Evolutionary conservation across 2,329 filamentous ascomycete species (phyloP).

Genomic region (Trichophyton mentagrophytes): DNA sequence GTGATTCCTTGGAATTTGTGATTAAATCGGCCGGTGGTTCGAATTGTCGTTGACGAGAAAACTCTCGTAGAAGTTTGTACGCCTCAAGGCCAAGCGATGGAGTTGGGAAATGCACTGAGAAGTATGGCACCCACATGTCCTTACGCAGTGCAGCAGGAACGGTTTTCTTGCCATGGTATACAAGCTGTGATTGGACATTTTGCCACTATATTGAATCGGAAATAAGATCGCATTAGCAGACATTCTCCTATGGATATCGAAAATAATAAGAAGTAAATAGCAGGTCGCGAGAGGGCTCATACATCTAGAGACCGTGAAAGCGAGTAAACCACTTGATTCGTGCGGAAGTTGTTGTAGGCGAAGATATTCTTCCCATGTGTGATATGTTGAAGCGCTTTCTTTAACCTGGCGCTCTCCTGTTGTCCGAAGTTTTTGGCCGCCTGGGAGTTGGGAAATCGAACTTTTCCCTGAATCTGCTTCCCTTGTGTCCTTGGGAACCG

Average conservation of each 20-base stretch:
- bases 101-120: constrained; percentile 43
- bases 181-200: constrained; percentile 43
- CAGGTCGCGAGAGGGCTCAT: constrained; percentile 14
- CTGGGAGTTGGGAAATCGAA: constrained; percentile 28
- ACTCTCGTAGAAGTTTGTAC: constrained; percentile 48
- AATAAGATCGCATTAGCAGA: not conserved
- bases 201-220: constrained; percentile 30
- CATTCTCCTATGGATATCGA: not conserved
- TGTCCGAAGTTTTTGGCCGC: constrained; percentile 29
- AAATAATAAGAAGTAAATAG: not conserved
- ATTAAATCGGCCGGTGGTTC: constrained; percentile 35
- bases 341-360: constrained; percentile 48
- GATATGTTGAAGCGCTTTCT: constrained; percentile 36
- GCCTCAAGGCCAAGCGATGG: constrained; percentile 40
- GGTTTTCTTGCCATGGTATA: constrained; percentile 53
- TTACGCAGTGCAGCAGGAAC: constrained; percentile 45
- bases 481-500: constrained; percentile 12
- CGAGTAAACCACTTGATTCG: constrained; percentile 54
- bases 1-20: constrained; percentile 32
- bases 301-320: constrained; percentile 45
- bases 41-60: constrained; percentile 46
- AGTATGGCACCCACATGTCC: constrained; percentile 51
- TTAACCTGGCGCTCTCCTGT: constrained; percentile 29
- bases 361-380: constrained; percentile 49
- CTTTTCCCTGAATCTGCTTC: constrained; percentile 31